Percentiles rank a stretch among this genome's conserved stretches.
Evolutionary conservation across 345 rosid species (phyloP).

Genomic region (Melaleuca alternifolia): DNA sequence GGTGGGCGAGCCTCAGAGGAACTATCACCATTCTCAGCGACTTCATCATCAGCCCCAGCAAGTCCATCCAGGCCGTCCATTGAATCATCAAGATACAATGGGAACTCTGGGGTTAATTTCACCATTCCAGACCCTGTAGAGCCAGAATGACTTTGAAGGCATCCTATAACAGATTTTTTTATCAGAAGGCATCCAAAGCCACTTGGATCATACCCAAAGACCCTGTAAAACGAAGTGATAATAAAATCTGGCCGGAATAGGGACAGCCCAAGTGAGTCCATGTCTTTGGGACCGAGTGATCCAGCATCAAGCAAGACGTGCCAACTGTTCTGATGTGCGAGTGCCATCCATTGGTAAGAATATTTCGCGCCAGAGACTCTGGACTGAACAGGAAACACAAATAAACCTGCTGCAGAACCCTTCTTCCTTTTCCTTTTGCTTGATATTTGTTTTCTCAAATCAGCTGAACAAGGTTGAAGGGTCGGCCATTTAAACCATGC

Average conservation of each 20-base stretch:
- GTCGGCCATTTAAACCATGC: slow-evolving; percentile 99
- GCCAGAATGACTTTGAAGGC: slow-evolving; percentile 89
- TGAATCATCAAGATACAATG: slow-evolving; percentile 86
- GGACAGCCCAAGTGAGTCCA: slow-evolving; percentile 97
- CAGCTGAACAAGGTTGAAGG: slow-evolving; percentile 88
- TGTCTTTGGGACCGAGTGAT: slow-evolving; percentile 95
- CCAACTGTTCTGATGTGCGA: slow-evolving; percentile 98
- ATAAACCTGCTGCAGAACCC: slow-evolving; percentile 79
- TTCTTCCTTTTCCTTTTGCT: slow-evolving; percentile 85
- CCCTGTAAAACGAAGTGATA: slow-evolving; percentile 91
- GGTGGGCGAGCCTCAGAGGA: slow-evolving; percentile 44
- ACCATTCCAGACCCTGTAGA: slow-evolving; percentile 93
- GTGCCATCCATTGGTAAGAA: slow-evolving; percentile 99
- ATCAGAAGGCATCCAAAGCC: slow-evolving; percentile 98
- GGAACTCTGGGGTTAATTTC: slow-evolving; percentile 92
- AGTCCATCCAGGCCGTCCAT: slow-evolving; percentile 70
- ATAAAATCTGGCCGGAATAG: slow-evolving; percentile 96
- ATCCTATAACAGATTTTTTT: slow-evolving; percentile 93
- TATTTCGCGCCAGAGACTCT: slow-evolving; percentile 96
- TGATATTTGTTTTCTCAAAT: slow-evolving; percentile 80
- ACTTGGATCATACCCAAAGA: slow-evolving; percentile 93
- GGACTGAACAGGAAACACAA: slow-evolving; percentile 97
- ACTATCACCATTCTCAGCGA: slow-evolving; percentile 40
- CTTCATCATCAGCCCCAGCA: slow-evolving; percentile 43
- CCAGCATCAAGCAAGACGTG: slow-evolving; percentile 99